Evolutionary conservation across 441 rosid species (phyloP).

Genomic region (Gossypium lobatum): DNA sequence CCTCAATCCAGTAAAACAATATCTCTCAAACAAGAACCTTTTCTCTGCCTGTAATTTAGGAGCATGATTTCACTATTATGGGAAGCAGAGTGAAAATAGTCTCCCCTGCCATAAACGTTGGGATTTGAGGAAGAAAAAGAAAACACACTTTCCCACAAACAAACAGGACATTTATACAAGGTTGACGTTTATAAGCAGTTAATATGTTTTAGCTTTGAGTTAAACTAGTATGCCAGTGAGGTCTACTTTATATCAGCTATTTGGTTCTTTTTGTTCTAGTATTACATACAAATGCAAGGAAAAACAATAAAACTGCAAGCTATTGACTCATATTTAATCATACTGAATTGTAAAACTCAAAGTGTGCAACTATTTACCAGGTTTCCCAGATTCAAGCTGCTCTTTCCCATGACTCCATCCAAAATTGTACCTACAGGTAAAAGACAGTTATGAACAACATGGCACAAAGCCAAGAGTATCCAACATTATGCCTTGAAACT

Average conservation of each 20-base stretch:
- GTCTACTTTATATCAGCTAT: background rate
- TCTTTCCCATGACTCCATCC: conserved; percentile 99
- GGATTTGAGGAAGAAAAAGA: background rate
- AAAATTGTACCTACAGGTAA: conserved; percentile 62
- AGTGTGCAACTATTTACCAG: conserved; percentile 42
- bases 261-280: background rate
- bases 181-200: background rate
- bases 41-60: background rate
- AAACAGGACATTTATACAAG: background rate
- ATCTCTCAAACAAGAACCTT: background rate
- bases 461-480: background rate
- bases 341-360: background rate
- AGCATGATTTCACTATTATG: background rate
- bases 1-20: background rate
- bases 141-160: background rate
- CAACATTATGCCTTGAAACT: conserved; percentile 1
- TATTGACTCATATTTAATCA: background rate
- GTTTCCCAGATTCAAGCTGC: conserved; percentile 88
- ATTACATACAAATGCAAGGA: background rate
- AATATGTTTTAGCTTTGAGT: background rate
- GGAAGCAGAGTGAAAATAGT: background rate
- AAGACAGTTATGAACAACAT: background rate
- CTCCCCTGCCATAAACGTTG: background rate
- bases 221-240: background rate
- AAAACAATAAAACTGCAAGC: background rate